Evolutionary conservation across 2,329 filamentous ascomycete genomes (phyloP), one percentile per base, ranked within the genome.

Genomic region (Colletotrichum spinosum): DNA sequence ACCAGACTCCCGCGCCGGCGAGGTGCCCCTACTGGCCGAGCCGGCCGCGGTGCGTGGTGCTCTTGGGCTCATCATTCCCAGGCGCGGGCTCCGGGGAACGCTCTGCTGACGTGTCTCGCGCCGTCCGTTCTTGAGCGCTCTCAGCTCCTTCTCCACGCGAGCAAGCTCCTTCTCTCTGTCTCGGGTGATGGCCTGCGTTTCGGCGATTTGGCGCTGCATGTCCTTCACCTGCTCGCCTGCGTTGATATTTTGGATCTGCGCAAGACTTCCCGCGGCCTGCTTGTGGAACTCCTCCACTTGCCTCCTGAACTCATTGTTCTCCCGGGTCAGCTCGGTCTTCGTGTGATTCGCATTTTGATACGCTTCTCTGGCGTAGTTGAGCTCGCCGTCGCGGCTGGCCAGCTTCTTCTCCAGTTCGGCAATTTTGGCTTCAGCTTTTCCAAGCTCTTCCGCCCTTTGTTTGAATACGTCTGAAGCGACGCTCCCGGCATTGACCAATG

Each of bases 291-390:
- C 76, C 17, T 75, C 74, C 13, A 82, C 75, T 34, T 78, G 75
- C 9, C 71, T 72, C 56, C 79, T 78, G 2, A 90, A 78, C 8
- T 79, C 76, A 15, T 74, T 74, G 68, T 84, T 85, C 70, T 87
- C 82, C 2, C 76, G 71, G 17, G 77, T 75, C 3, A 87, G 75
- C 13, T 80, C 78, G 12, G 78, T 77, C 2, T 81, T 82, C 1
- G 79, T 74, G 38, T 81, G 80, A 8, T 86, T 87, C 1, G 85
- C 83, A 25, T 84, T 79, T 69, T 90, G 89, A 70, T 91, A 92
- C 9, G 83, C 78, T 4, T 81, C 80, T 56, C 86, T 83, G 11
- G 82, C 78, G 70, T 88, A 92, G 2, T 88, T 85, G 34, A 83
- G 77, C 4, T 88, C 85, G 12, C 78, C 79, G 35, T 84, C 76